Conservation (phyloP, 108 stramenopile genomes). For the Nitzschia palea region DNA sequence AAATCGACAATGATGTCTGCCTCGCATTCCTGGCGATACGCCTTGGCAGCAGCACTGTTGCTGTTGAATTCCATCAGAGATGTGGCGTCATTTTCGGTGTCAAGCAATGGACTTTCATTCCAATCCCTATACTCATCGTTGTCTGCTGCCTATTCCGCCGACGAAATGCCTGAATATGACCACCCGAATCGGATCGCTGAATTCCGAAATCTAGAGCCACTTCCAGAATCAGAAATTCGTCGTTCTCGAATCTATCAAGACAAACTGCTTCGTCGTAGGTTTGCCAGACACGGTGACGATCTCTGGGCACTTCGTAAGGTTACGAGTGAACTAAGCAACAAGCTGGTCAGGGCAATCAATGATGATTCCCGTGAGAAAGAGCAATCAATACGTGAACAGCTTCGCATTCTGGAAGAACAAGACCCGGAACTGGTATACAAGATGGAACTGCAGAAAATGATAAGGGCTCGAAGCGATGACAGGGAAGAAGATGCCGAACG, state of each 20-base stretch:
- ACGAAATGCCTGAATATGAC: not conserved
- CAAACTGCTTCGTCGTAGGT: conserved; percentile 20
- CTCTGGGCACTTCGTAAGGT: conserved; percentile 48
- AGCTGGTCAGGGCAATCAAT: conserved; percentile 40
- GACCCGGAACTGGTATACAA: conserved; percentile 60
- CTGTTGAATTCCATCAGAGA: not conserved
- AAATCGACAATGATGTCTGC: not conserved
- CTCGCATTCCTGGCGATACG: not conserved
- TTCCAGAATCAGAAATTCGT: conserved; percentile 29
- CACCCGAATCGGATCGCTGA: conserved; percentile 25
- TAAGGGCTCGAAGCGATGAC: conserved; percentile 39
- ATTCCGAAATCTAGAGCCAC: conserved; percentile 43
- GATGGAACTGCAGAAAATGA: conserved; percentile 29
- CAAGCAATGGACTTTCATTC: not conserved
- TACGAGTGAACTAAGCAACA: conserved; percentile 24
- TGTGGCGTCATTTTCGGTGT: not conserved
- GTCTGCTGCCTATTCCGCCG: not conserved
- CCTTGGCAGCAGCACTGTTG: not conserved
- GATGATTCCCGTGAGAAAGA: conserved; percentile 19
- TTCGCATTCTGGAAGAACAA: conserved; percentile 37
- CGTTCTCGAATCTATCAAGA: conserved; percentile 33
- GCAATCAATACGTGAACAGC: conserved; percentile 31
- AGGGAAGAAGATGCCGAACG: conserved; percentile 41
- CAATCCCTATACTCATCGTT: not conserved
- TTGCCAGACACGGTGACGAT: conserved; percentile 53